Evolutionary conservation across 1,139 yeast species (phyloP).

Genomic region (Candida tunisiensis): DNA sequence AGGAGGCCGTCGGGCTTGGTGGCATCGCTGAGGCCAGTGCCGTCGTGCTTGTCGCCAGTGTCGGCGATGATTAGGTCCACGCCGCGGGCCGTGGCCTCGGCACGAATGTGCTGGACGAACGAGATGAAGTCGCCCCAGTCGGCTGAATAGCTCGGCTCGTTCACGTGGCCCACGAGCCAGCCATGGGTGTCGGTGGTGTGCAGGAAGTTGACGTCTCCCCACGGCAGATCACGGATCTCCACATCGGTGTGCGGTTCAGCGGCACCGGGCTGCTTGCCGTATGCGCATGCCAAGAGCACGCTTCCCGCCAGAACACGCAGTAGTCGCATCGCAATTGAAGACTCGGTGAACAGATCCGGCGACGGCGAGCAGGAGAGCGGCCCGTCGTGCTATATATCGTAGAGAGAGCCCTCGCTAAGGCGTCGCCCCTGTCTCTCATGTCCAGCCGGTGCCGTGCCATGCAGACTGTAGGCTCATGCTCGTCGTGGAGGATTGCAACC

Average conservation of each 20-base stretch:
- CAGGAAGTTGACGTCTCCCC: constrained; percentile 65
- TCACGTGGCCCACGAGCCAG: constrained; percentile 80
- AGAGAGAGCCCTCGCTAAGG: too few relatives aligned
- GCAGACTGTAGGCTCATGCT: too few relatives aligned
- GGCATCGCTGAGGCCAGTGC: constrained; percentile 77
- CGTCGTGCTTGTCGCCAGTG: constrained; percentile 91
- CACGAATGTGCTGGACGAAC: constrained; percentile 35
- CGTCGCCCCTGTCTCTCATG: too few relatives aligned
- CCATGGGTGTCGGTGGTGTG: constrained; percentile 92
- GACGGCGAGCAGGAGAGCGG: too few relatives aligned
- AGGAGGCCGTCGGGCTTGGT: constrained; percentile 53
- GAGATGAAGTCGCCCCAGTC: constrained; percentile 91
- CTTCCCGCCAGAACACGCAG: too few relatives aligned
- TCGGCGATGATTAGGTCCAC: constrained; percentile 64
- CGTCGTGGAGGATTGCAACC: too few relatives aligned
- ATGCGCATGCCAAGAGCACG: too few relatives aligned
- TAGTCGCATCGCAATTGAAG: too few relatives aligned
- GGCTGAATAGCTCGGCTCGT: constrained; percentile 59
- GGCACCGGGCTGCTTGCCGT: too few relatives aligned
- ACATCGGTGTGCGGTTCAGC: constrained; percentile 1
- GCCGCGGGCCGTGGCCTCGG: constrained; percentile 24
- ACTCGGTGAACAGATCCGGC: too few relatives aligned
- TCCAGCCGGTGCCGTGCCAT: too few relatives aligned
- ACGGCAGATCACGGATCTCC: constrained; percentile 28
- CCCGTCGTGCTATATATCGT: too few relatives aligned